These are phyloP conservation scores for Didymella glomerata DNA, from an alignment of 2,329 filamentous ascomycete genomes.

Conservation along the genomic window DNA sequence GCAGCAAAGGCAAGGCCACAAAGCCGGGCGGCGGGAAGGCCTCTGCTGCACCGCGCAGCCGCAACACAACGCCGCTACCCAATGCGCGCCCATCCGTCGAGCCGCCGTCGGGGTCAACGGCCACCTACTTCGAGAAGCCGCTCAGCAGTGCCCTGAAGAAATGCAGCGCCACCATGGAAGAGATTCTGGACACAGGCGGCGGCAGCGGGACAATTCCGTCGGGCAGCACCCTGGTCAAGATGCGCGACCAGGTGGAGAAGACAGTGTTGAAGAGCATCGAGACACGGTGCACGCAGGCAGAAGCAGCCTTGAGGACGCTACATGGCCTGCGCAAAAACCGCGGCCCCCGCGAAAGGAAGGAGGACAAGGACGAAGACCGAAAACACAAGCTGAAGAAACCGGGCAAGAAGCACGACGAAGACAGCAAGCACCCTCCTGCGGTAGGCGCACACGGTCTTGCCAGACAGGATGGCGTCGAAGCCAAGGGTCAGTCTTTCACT, in stretches of 20 bases:
- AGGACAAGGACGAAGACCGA: constrained; percentile 59
- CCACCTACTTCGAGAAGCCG: constrained; percentile 71
- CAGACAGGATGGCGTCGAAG: constrained; percentile 69
- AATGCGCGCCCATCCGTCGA: constrained; percentile 58
- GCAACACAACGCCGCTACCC: constrained; percentile 79
- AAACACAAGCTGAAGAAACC: constrained; percentile 61
- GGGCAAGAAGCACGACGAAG: constrained; percentile 80
- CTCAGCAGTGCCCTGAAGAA: constrained; percentile 64
- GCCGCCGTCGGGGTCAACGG: constrained; percentile 37
- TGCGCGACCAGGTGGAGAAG: constrained; percentile 72
- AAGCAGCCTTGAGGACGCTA: constrained; percentile 76
- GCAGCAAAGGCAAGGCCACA: constrained; percentile 61
- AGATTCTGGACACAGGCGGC: constrained; percentile 70
- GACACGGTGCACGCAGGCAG: constrained; percentile 70
- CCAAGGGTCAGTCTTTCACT: constrained; percentile 2
- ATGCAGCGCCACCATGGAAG: constrained; percentile 70
- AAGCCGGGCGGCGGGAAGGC: constrained; percentile 51
- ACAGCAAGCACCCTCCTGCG: constrained; percentile 67
- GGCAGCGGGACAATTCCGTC: constrained; percentile 63
- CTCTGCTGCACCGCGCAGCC: constrained; percentile 61
- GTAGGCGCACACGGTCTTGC: constrained; percentile 70
- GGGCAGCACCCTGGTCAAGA: constrained; percentile 68
- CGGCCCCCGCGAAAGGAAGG: constrained; percentile 62
- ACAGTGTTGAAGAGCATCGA: constrained; percentile 54
- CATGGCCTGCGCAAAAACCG: constrained; percentile 71